Percentiles rank a stretch among this genome's conserved stretches.
These are phyloP conservation scores for Phascolomyces articulosus DNA, from an alignment of 371 early-diverging fungal genomes.

Conservation along the genomic window DNA sequence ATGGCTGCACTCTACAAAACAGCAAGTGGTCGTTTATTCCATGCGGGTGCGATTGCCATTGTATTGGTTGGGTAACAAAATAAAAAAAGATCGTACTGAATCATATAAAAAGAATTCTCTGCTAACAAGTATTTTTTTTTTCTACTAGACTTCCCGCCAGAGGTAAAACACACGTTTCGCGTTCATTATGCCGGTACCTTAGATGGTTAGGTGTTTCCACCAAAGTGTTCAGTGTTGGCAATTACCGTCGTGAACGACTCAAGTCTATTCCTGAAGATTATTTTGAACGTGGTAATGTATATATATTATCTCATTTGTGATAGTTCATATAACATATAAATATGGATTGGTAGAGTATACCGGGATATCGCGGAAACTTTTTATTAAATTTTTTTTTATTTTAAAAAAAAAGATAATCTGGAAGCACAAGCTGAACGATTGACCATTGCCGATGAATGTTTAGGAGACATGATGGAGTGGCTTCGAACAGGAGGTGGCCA, in stretches of 20 bases:
- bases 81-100: not conserved
- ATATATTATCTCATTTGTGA: conserved; percentile 1
- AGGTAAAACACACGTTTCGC: conserved; percentile 86
- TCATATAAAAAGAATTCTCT: not conserved
- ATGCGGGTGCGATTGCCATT: conserved; percentile 83
- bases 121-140: not conserved
- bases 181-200: conserved; percentile 91
- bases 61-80: conserved; percentile 78
- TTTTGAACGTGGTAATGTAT: conserved; percentile 79
- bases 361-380: no score
- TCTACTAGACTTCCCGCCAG: conserved; percentile 85
- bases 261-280: conserved; percentile 79
- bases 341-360: no score
- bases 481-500: conserved; percentile 76
- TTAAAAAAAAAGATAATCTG: no score
- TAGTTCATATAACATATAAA: no score
- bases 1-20: conserved; percentile 31
- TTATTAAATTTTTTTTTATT: no score
- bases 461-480: conserved; percentile 87
- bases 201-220: conserved; percentile 94
- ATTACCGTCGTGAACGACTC: conserved; percentile 87
- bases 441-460: conserved; percentile 73
- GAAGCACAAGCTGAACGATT: conserved; percentile 55
- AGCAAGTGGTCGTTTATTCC: conserved; percentile 49
- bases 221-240: conserved; percentile 96